Base-by-base conservation (phyloP, 805 yeast genomes). In the Millerago galiae region DNA sequence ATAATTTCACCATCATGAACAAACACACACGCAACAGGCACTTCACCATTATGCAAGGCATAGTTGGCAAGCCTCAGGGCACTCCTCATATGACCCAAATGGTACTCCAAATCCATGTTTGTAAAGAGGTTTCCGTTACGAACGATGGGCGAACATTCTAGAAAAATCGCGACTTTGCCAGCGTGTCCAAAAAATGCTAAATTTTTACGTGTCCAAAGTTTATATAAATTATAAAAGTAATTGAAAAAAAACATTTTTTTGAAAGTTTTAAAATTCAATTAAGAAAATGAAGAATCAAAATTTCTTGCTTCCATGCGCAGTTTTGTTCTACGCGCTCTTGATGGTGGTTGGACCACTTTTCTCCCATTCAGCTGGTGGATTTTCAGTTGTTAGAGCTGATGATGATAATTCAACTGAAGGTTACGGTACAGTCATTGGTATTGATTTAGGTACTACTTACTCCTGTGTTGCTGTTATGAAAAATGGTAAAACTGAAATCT, bases 401-500 rank as follows among this genome's bases (percentile, higher is more conserved):
- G 54, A 55, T 24, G 70, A 66, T 15, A 48, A 47, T 26, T 48
- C 50, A 34, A 61, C 62, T 5, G 77, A 74, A 35, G 67, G 61
- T 49, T 77, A 77, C 48, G 83, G 83, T 45, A 76, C 74, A 45
- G 91, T 84, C 37, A 85, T 86, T 54, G 95, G 98, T 70, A 91
- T 91, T 61, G 98, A 91, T 74, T 77, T 91, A 70, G 99, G 99
- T 65, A 90, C 97, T 48, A 90, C 97, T 2, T 90, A 90, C 71
- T 89, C 96, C 2, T 90, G 97, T 80, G 97, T 90, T 44, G 97
- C 96, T 54, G 88, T 78, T 37, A 78, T 79, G 83, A 77, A 76
- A 58, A 78, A 81, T 55, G 95, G 90, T 59, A 76, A 89, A 60
- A 95, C 91, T 40, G 97, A 89, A 62, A 89, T 89, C 56, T 73